A percentile compares a stretch with the other conserved stretches of the same genome.
Conservation (phyloP, 176 grass and related monocot genomes). For the Zizania latifolia region DNA sequence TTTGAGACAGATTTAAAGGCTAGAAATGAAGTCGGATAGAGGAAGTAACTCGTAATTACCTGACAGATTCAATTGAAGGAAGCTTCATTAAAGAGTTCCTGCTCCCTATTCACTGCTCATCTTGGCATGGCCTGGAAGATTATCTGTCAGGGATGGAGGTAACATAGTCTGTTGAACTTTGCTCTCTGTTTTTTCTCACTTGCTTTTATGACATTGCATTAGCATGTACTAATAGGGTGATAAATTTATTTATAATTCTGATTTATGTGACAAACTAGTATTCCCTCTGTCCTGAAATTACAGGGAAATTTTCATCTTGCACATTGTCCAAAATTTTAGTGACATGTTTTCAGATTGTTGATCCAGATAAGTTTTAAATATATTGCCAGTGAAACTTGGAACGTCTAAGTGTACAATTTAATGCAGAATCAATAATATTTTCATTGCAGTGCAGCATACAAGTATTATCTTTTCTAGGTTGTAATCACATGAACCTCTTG, state of each 20-base stretch:
- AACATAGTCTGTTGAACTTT: not conserved
- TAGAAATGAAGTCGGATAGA: not conserved
- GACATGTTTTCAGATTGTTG: too few relatives aligned
- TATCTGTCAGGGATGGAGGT: not conserved
- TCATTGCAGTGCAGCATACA: not conserved
- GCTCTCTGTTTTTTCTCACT: not conserved
- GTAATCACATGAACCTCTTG: not conserved
- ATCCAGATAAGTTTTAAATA: too few relatives aligned
- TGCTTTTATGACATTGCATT: too few relatives aligned
- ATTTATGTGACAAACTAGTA: too few relatives aligned
- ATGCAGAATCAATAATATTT: not conserved
- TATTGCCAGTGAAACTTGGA: too few relatives aligned
- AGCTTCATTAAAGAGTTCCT: conserved; percentile 6
- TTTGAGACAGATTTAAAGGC: conserved; percentile 1
- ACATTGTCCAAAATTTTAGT: too few relatives aligned
- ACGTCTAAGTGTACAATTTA: not conserved
- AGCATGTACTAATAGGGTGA: not conserved
- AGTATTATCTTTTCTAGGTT: not conserved
- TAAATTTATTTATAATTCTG: too few relatives aligned
- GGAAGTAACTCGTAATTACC: too few relatives aligned
- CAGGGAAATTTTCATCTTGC: too few relatives aligned
- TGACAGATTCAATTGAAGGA: not conserved
- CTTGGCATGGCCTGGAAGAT: not conserved
- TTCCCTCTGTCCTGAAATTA: too few relatives aligned
- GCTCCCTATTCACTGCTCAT: conserved; percentile 1